A percentile compares a stretch with the other conserved stretches of the same genome.
phyloP scores from a whole-genome alignment of 805 yeast species.

The Yamadazyma scolyti region DNA sequence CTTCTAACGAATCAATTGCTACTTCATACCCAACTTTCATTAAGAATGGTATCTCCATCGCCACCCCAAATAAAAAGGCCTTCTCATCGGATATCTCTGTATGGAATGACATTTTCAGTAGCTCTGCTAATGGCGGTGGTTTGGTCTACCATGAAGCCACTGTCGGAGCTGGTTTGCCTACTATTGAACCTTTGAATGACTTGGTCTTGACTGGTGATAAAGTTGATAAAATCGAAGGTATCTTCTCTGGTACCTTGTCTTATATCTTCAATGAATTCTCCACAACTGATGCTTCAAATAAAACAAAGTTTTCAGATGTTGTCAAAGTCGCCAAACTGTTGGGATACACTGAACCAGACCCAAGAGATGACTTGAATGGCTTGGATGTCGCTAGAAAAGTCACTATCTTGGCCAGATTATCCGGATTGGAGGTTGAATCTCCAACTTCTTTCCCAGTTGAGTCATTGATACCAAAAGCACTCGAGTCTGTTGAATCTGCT shows the following conservation, averaged over 20 bases:
- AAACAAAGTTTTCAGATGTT: conserved; percentile 81
- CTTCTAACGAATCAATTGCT: conserved; percentile 80
- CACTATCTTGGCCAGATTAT: conserved; percentile 88
- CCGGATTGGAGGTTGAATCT: conserved; percentile 80
- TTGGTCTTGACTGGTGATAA: conserved; percentile 90
- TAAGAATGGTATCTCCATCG: conserved; percentile 79
- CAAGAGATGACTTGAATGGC: conserved; percentile 98
- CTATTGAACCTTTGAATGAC: conserved; percentile 84
- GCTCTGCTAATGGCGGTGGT: conserved; percentile 54
- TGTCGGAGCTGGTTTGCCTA: conserved; percentile 97
- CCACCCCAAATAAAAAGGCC: conserved; percentile 98
- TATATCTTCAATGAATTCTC: conserved; percentile 94
- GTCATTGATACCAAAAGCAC: conserved; percentile 83
- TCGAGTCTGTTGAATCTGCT: conserved; percentile 69
- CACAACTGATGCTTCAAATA: conserved; percentile 51
- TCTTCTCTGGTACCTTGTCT: conserved; percentile 92
- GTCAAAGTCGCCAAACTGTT: conserved; percentile 83
- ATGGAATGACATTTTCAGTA: conserved; percentile 73
- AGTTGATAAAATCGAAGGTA: conserved; percentile 89
- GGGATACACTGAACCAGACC: conserved; percentile 99
- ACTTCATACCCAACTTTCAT: conserved; percentile 72
- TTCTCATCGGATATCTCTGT: conserved; percentile 71
- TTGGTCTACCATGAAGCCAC: conserved; percentile 97
- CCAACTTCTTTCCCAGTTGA: conserved; percentile 94
- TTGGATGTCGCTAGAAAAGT: conserved; percentile 98